phyloP scores from a whole-genome alignment of 768 basidiomycete species.

The Paxillus ammoniavirescens region DNA sequence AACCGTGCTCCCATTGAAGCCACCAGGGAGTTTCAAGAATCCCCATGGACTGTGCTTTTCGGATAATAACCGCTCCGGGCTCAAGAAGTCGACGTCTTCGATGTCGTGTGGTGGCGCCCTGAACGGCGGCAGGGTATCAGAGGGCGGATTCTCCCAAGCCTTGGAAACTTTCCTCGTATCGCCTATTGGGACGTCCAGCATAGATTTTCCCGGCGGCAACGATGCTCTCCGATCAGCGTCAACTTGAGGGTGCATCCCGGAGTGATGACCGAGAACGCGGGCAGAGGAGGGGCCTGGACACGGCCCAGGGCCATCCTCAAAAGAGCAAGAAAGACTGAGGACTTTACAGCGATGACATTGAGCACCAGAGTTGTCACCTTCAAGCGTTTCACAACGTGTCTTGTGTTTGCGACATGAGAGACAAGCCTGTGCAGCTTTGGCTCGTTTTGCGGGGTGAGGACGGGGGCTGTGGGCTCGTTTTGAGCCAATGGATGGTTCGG shows the following conservation, averaged over 20 bases:
- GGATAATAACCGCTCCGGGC: constrained; percentile 37
- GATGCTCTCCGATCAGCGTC: constrained; percentile 26
- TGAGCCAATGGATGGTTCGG: constrained; percentile 22
- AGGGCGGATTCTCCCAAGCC: constrained; percentile 17
- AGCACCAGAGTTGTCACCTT: constrained; percentile 32
- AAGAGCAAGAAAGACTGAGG: constrained; percentile 45
- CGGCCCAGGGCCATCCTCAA: constrained; percentile 32
- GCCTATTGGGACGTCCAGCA: constrained; percentile 20
- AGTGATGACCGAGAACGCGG: constrained; percentile 10
- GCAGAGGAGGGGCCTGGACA: constrained; percentile 15
- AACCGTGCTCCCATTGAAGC: constrained; percentile 42
- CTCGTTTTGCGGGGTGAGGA: constrained; percentile 33
- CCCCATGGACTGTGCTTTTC: constrained; percentile 38
- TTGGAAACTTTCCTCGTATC: constrained; percentile 19
- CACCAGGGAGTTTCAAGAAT: constrained; percentile 35
- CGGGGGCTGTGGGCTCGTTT: constrained; percentile 34
- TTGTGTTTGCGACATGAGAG: constrained; percentile 47
- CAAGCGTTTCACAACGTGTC: constrained; percentile 51
- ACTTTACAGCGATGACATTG: constrained; percentile 52
- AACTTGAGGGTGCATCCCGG: constrained; percentile 20
- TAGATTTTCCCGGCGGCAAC: constrained; percentile 17
- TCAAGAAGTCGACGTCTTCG: constrained; percentile 31
- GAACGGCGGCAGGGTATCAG: constrained; percentile 17
- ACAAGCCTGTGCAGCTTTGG: constrained; percentile 46
- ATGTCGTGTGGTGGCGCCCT: constrained; percentile 14